Evolutionary conservation across 2,329 filamentous ascomycete genomes (phyloP), one percentile per base, ranked within the genome.

Genomic region (Penicillium sp.): DNA sequence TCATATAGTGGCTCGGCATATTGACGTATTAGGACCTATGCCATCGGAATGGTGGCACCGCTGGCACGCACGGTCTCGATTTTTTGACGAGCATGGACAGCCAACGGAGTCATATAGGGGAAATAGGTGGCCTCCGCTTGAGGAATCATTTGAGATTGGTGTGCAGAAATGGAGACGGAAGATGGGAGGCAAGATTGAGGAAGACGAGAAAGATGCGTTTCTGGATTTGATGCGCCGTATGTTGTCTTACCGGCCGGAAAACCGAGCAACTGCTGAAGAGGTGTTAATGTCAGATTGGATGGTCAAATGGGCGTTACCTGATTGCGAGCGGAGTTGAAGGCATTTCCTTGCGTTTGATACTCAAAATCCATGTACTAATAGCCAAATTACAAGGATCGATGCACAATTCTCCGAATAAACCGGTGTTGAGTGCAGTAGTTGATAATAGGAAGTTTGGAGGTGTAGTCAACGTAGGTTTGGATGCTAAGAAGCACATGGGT

Each of bases 211-310:
- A 35, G 24, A 13, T n/a, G 58, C 55, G 1, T 51, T 68, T 32
- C 45, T 68, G 2, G 60, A 62, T n/a, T 45, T 69, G 49, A 64
- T 69, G 52, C 58, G 59, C 3, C 48, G 51, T 7, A 69, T 68
- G 64, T 49, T 69, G 19, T 43, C 31, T 32, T 67, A 64, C 22
- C 51, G 53, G 12, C 62, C 62, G 1, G 59, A 64, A 45, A 57
- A 65, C 8, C 56, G 67, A 44, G 54, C 56, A 19, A 63, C 62
- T 17, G 59, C 55, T 17, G 53, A 64, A 10, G 56, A 64, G 37
- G 60, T 70, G 2, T 48, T 69, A 12, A 43, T 45, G 45, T 69
- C 63, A 0, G 60, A 67, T 26, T 69, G 65, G 65, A 67, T 69
- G 59, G 53, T 58, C 0, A 67, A 64, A 33, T 69, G 65, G 66